phyloP scores from a whole-genome alignment of 2,329 filamentous ascomycete genomes.

The Bipolaris gigantea region DNA sequence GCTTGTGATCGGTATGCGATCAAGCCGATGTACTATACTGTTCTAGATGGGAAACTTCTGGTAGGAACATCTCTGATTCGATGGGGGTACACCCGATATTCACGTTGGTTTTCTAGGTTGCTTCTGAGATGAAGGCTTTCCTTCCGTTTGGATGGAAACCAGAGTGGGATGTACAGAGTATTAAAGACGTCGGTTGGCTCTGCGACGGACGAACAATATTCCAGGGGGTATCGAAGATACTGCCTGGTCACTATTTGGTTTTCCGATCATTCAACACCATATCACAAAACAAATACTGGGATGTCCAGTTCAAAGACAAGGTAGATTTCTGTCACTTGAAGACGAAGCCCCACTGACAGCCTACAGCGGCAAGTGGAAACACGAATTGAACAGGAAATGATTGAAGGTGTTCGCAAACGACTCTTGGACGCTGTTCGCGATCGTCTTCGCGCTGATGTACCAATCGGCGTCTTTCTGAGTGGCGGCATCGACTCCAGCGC shows the following conservation, averaged over 20 bases:
- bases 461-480: constrained; percentile 59
- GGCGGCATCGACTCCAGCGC: constrained; percentile 62
- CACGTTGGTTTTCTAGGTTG: constrained; percentile 7
- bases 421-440: constrained; percentile 57
- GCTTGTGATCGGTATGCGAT: constrained; percentile 60
- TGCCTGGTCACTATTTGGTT: constrained; percentile 25
- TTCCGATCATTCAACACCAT: constrained; percentile 43
- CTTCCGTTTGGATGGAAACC: constrained; percentile 55
- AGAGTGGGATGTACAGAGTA: constrained; percentile 55
- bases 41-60: constrained; percentile 47
- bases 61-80: neutral
- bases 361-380: constrained; percentile 40
- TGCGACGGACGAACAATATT: constrained; percentile 55
- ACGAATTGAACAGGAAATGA: constrained; percentile 55
- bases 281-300: constrained; percentile 55
- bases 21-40: constrained; percentile 59
- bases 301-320: constrained; percentile 57
- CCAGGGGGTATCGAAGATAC: constrained; percentile 50
- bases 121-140: constrained; percentile 57
- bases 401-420: constrained; percentile 53
- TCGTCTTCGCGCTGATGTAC: constrained; percentile 60
- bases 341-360: neutral
- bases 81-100: neutral
- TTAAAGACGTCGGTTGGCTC: constrained; percentile 51
- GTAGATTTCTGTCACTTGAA: constrained; percentile 26